Evolutionary conservation across 768 basidiomycete species (phyloP).

Genomic region (Termitomyces sp.): DNA sequence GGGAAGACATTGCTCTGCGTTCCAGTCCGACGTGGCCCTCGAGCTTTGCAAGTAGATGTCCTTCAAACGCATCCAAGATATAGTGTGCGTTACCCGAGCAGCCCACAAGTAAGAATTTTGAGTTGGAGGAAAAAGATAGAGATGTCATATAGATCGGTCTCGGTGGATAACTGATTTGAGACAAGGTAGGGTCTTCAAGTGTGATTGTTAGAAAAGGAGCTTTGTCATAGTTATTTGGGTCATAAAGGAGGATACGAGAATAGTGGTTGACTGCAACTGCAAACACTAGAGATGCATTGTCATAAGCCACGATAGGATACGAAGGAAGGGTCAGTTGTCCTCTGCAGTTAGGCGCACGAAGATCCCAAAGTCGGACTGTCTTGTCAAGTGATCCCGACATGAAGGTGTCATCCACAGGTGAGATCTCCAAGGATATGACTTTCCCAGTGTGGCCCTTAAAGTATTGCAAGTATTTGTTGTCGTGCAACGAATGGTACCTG

Average conservation of each 20-base stretch:
- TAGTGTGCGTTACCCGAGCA: constrained; percentile 94
- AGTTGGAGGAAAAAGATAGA: constrained; percentile 84
- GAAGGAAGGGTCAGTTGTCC: constrained; percentile 75
- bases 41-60: constrained; percentile 76
- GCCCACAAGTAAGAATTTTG: constrained; percentile 85
- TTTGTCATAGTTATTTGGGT: constrained; percentile 83
- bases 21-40: constrained; percentile 84
- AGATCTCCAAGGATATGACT: constrained; percentile 87
- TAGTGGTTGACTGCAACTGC: constrained; percentile 83
- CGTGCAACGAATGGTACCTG: constrained; percentile 91
- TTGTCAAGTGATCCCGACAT: constrained; percentile 93
- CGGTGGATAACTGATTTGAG: constrained; percentile 77
- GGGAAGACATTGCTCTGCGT: constrained; percentile 45
- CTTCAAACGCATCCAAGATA: constrained; percentile 86
- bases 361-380: constrained; percentile 95
- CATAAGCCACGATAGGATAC: constrained; percentile 78
- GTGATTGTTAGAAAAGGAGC: constrained; percentile 83
- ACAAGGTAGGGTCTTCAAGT: constrained; percentile 75
- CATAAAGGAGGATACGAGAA: constrained; percentile 80
- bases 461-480: constrained; percentile 95
- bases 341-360: constrained; percentile 71
- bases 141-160: constrained; percentile 89
- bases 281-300: constrained; percentile 76
- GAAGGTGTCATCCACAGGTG: constrained; percentile 91
- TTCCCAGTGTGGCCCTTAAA: constrained; percentile 91